Percentiles rank a stretch among this genome's conserved stretches.
Evolutionary conservation across 306 rosid genomes (phyloP).

Genomic region (Dryas alaskensis): DNA sequence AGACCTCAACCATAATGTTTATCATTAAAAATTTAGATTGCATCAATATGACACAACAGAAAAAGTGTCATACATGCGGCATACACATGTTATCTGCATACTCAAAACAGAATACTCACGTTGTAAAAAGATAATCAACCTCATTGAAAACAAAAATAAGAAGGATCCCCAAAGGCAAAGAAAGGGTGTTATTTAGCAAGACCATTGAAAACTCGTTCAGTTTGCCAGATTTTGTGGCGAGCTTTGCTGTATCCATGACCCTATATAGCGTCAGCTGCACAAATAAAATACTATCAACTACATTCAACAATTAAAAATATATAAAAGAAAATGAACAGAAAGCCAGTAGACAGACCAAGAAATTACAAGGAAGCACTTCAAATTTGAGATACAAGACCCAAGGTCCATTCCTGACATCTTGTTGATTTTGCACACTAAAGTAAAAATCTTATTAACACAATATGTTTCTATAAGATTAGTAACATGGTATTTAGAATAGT

Average conservation of each 20-base stretch:
- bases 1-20: background rate
- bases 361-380: background rate
- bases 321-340: background rate
- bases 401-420: background rate
- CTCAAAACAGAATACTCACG: conserved; percentile 55
- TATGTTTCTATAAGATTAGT: background rate
- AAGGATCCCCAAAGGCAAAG: conserved; percentile 84
- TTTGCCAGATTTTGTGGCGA: conserved; percentile 77
- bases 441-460: background rate
- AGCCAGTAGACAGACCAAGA: background rate
- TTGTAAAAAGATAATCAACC: conserved; percentile 78
- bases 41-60: background rate
- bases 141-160: conserved; percentile 74
- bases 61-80: background rate
- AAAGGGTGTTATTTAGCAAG: conserved; percentile 87
- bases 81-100: background rate
- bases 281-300: conserved; percentile 33
- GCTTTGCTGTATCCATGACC: conserved; percentile 97
- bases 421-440: background rate
- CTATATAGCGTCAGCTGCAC: conserved; percentile 83
- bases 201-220: conserved; percentile 97
- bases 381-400: background rate
- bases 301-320: conserved; percentile 9
- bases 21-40: background rate
- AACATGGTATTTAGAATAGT: background rate